Conservation (phyloP, 2,329 filamentous ascomycete species). For the Nothophoma quercina region DNA sequence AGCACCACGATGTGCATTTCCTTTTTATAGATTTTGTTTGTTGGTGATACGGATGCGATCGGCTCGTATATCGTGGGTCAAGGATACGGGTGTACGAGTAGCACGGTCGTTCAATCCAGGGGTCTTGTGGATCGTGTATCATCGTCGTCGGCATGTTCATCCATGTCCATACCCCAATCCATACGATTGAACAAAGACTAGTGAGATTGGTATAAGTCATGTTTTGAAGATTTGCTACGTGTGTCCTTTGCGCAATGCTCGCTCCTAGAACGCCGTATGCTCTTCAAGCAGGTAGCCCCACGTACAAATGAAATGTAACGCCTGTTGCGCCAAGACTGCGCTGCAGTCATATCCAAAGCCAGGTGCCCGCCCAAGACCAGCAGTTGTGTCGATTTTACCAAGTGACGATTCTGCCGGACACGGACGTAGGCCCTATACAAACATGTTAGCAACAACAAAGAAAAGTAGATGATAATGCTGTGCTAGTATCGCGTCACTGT, state of each 20-base stretch:
- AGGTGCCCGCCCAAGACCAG: not conserved
- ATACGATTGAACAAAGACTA: not conserved
- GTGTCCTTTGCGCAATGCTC: constrained; percentile 9
- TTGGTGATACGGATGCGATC: constrained; percentile 2
- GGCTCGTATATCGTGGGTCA: constrained; percentile 5
- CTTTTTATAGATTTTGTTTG: constrained; percentile 11
- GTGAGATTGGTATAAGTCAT: constrained; percentile 1
- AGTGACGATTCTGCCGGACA: constrained; percentile 22
- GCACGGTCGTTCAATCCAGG: not conserved
- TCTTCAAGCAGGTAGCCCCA: constrained; percentile 2
- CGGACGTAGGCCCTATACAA: constrained; percentile 25
- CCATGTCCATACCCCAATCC: not conserved
- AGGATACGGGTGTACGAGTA: constrained; percentile 6
- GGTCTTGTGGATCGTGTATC: not conserved
- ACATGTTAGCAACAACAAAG: constrained; percentile 25
- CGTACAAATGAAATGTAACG: constrained; percentile 15
- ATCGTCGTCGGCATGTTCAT: not conserved
- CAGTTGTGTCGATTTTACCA: constrained; percentile 14
- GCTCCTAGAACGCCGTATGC: constrained; percentile 15
- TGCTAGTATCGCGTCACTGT: constrained; percentile 47
- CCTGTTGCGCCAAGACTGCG: constrained; percentile 26
- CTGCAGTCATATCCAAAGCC: constrained; percentile 28
- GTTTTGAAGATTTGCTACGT: constrained; percentile 6
- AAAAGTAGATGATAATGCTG: constrained; percentile 8
- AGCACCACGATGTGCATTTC: too few relatives aligned